A percentile compares a stretch with the other conserved stretches of the same genome.
Conservation (phyloP, 108 stramenopile genomes). For the Skeletonema marinoi region DNA sequence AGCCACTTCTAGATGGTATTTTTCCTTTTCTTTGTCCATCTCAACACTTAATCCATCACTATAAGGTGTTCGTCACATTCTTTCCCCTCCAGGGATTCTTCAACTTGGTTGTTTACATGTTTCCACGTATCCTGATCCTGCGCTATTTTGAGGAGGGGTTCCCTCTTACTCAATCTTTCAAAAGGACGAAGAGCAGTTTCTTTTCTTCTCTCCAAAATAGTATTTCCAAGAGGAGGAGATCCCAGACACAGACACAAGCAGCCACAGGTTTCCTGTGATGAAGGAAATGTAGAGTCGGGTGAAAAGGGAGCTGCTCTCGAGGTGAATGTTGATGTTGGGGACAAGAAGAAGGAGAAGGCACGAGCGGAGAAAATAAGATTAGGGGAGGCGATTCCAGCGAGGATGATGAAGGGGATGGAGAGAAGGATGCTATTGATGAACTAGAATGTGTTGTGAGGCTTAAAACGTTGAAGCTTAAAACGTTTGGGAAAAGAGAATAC, state of each 20-base stretch:
- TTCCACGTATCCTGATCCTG: no score
- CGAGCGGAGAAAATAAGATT: neutral
- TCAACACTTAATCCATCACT: neutral
- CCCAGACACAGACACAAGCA: no score
- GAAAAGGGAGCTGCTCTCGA: no score
- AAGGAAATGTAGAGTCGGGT: neutral
- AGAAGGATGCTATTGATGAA: neutral
- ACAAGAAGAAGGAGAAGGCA: neutral
- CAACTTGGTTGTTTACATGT: no score
- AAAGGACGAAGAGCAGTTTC: neutral
- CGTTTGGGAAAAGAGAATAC: no score
- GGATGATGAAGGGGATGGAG: neutral
- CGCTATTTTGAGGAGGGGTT: no score
- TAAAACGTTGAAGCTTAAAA: neutral
- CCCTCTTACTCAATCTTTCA: no score
- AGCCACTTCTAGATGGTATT: neutral
- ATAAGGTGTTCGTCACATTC: no score
- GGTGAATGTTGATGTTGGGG: neutral
- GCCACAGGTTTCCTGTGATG: neutral
- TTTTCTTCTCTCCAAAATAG: neutral
- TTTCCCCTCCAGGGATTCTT: no score
- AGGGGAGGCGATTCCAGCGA: neutral
- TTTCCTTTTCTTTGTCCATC: neutral
- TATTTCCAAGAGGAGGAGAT: neutral
- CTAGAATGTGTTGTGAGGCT: neutral